Base-by-base conservation (phyloP, 164 flowering plant species). In the Litsea cubeba region DNA sequence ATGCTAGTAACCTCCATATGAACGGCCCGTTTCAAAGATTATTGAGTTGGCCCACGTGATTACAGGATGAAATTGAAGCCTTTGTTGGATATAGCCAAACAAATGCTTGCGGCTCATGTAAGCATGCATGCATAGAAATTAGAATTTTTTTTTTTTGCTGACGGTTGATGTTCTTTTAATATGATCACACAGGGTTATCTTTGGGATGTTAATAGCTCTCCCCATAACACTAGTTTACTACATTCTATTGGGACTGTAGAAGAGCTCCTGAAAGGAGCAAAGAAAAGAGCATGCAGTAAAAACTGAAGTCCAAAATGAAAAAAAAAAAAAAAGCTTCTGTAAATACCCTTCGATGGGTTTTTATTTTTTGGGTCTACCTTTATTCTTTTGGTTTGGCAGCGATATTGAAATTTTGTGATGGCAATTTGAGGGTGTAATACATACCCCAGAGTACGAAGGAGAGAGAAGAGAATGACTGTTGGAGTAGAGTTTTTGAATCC, bases 191-290 rank as follows among this genome's bases (percentile, higher is more conserved):
- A 94, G 98, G 83, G 98, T 94, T 65, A 94, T 94, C 71, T 92
- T 94, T 82, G 98, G 98, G 58, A 94, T 94, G 98, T 79, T 94
- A 60, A 85, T 94, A 25, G 98, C 98, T 23, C 90, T 94, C 3
- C 98, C 98, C 18, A 92, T 94, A 35, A 94, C 98, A 20, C 86
- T 94, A 10, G 88, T 92, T 23, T 94, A 94, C 88, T 94, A 94
- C 85, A 89, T 94, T 46, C 75, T 94, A 80, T 86, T 94, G 79
- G 98, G 96, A 22, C 91, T 94, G 23, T 90, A 85, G 84, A 75
- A 76, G n/a, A 15, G 15, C 25, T 15, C 18, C 22, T 12, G 1
- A 63, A 22, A 22, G 25, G 66, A 25, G 2, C 8, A 15, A 63
- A 22, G 24, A 25, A 63, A 12, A 25, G 22, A 63, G 5, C 35